Base-by-base conservation (phyloP, 129 eudicot genomes). In the Flaveria ramosissima region DNA sequence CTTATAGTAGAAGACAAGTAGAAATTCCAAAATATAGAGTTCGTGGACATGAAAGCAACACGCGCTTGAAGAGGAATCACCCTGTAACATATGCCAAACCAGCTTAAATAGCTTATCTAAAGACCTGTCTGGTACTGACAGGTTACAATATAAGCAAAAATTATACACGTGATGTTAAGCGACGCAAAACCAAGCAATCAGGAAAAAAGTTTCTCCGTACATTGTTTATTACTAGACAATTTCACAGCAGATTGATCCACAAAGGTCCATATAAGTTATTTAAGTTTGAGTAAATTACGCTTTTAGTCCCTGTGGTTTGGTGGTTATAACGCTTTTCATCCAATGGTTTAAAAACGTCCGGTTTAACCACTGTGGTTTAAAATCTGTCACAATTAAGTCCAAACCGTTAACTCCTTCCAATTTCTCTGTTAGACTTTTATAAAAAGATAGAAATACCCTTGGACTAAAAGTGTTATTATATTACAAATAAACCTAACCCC, bases 1-100 rank as follows among this genome's bases (percentile, higher is more conserved):
- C 87, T 94, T 93, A 91, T 77, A n/a, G 93, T 87, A 68, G 93
- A 89, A 77, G 98, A 94, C 78, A 94, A 72, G 73, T 77, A 89
- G 84, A 89, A 94, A 74, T 94, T 94, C 98, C 98, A 91, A 79
- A 94, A 94, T 69, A 94, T 85, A 62, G 98, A 91, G 47, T 87
- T 91, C 89, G 79, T 69, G 19, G 97, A 94, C 98, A 91, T 94
- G 92, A 94, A 94, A 77, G 84, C 98, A 70, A 94, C 98, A n/a
- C 97, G 96, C 19, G 92, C 90, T 82, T 87, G 97, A 79, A 94
- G 97, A 83, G 98, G 98, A 74, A 91, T 83, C 73, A 79, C 88
- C 98, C 98, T 93, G 81, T 47, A 76, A 82, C 75, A 27, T 39
- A 76, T 51, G 47, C 47, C 43, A 26, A 21, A 21, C 32, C 12